Evolutionary conservation across 108 stramenopile genomes (phyloP).

Genomic region (Nitzschia putrida): DNA sequence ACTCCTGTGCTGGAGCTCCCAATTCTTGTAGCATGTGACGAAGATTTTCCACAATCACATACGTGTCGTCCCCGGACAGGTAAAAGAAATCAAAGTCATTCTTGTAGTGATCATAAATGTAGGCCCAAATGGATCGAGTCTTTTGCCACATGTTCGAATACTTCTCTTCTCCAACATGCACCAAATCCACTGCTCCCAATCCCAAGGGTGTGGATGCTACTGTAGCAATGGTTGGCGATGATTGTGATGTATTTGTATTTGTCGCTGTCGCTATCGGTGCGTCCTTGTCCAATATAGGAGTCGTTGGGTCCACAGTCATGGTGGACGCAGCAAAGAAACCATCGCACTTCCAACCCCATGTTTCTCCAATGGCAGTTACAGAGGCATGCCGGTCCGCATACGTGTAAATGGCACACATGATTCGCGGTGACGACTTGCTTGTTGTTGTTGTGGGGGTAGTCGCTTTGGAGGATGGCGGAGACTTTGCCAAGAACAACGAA

Average conservation of each 20-base stretch:
- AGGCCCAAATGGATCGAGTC: slow-evolving; percentile 42
- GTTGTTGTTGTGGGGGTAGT: not conserved
- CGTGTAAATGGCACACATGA: slow-evolving; percentile 35
- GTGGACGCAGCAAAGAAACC: slow-evolving; percentile 88
- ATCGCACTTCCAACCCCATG: slow-evolving; percentile 81
- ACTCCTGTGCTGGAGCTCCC: slow-evolving; percentile 1
- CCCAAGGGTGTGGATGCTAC: slow-evolving; percentile 10
- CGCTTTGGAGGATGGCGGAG: not conserved
- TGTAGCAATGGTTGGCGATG: slow-evolving; percentile 20
- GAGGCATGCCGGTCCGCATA: slow-evolving; percentile 5
- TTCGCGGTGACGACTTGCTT: not conserved
- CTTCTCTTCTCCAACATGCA: slow-evolving; percentile 62
- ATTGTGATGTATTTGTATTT: not conserved
- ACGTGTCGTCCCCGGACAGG: slow-evolving; percentile 43
- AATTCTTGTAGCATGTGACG: slow-evolving; percentile 6
- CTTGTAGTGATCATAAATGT: slow-evolving; percentile 36
- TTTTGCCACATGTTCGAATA: slow-evolving; percentile 84
- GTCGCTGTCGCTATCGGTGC: too few species aligned
- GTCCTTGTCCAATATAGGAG: too few species aligned
- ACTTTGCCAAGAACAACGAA: not conserved
- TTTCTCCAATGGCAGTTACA: slow-evolving; percentile 49
- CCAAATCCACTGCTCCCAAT: slow-evolving; percentile 52
- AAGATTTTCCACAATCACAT: slow-evolving; percentile 39
- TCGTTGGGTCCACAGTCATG: slow-evolving; percentile 25
- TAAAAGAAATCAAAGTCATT: slow-evolving; percentile 42